These are phyloP conservation scores for Pholiota molesta DNA, from an alignment of 768 basidiomycete genomes.

Conservation along the genomic window DNA sequence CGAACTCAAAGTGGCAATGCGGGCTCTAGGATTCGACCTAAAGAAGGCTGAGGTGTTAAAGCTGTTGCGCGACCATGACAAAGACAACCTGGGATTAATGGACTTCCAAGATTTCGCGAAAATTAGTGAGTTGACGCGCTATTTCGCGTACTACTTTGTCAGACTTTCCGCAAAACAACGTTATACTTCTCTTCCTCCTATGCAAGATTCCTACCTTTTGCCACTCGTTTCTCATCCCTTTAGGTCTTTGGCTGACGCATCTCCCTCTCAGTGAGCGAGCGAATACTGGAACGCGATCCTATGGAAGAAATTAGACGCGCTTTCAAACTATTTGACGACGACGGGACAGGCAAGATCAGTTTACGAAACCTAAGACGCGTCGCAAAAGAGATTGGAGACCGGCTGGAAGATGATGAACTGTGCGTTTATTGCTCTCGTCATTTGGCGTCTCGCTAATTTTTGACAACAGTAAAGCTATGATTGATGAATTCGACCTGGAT, in stretches of 20 bases:
- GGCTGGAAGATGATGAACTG: constrained; percentile 95
- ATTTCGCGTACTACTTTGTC: constrained; percentile 1
- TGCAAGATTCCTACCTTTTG: not conserved
- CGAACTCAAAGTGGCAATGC: constrained; percentile 98
- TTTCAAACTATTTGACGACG: constrained; percentile 96
- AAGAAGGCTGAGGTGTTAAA: constrained; percentile 99
- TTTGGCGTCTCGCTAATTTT: not conserved
- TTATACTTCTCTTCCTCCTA: not conserved
- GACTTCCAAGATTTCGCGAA: constrained; percentile 92
- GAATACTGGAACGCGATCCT: constrained; percentile 92
- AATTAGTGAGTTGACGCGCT: constrained; percentile 68
- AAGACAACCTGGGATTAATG: constrained; percentile 81
- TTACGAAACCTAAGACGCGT: constrained; percentile 90
- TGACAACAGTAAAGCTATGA: constrained; percentile 91
- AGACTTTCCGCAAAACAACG: not conserved
- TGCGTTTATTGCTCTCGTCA: constrained; percentile 45
- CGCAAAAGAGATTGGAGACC: constrained; percentile 95
- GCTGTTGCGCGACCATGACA: constrained; percentile 88
- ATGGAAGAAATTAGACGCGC: constrained; percentile 96
- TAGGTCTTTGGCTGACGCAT: constrained; percentile 8
- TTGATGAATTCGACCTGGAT: constrained; percentile 99
- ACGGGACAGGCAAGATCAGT: constrained; percentile 92
- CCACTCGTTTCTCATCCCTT: constrained; percentile 5
- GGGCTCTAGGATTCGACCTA: constrained; percentile 95
- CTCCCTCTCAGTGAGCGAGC: constrained; percentile 78